phyloP scores from a whole-genome alignment of 2,329 filamentous ascomycete species.

The Cladosporium sp. region DNA sequence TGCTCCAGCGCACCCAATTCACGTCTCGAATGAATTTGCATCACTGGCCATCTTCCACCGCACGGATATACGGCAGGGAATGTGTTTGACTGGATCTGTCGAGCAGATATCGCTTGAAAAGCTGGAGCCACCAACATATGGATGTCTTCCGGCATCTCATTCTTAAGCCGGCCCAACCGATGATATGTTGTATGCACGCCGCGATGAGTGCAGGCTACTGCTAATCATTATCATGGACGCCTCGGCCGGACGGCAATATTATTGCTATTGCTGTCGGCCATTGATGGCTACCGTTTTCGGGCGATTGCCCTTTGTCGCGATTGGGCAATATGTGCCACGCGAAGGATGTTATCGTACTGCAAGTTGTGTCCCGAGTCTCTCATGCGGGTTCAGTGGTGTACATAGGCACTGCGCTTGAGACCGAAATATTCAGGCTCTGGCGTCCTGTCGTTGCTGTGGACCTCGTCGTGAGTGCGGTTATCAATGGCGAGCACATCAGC shows the following conservation, averaged over 20 bases:
- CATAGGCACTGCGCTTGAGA: not conserved
- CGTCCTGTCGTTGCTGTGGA: not conserved
- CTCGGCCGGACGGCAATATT: not conserved
- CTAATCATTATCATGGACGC: not conserved
- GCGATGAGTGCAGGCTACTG: not conserved
- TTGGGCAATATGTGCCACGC: not conserved
- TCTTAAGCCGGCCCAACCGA: not conserved
- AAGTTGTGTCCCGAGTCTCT: not conserved
- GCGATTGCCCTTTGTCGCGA: not conserved
- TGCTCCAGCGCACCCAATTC: not conserved
- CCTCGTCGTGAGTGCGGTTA: not conserved
- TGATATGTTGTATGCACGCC: not conserved
- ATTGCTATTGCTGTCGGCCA: not conserved
- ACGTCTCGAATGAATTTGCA: not conserved
- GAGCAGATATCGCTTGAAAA: not conserved
- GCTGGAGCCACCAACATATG: not conserved
- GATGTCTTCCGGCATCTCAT: not conserved
- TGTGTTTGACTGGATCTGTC: not conserved
- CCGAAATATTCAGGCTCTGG: not conserved
- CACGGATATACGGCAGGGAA: not conserved
- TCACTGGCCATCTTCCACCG: not conserved
- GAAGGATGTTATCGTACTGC: not conserved
- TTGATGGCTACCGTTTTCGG: not conserved
- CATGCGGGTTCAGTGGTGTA: not conserved
- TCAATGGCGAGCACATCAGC: not conserved